Evolutionary conservation across 805 yeast genomes (phyloP), one percentile per base, ranked within the genome.

Genomic region (Kuraishia hungarica): DNA sequence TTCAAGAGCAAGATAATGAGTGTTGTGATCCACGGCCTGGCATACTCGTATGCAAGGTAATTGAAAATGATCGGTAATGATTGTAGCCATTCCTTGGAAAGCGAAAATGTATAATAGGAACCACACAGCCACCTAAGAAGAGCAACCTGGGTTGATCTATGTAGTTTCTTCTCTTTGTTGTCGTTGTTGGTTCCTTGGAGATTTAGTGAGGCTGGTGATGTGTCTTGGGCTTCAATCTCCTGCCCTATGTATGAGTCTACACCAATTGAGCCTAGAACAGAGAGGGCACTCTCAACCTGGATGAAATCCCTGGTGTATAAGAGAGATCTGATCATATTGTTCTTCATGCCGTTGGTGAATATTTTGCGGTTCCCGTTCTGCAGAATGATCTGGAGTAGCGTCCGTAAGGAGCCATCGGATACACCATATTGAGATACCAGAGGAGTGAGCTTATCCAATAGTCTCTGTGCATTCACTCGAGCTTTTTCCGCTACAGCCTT

Each of bases 31-130:
- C 58, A 50, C 2, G 48, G 29, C 53, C 70, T 56, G 5, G 65
- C 50, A 55, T 67, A 68, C 2, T 68, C 70, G 24, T 66, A 62
- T 17, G 66, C 60, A 2, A 67, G 58, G 49, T 63, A 52, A 50
- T 63, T 61, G 57, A 62, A 67, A 15, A 67, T 11, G 17, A 61
- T 56, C 5, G 67, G 62, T 15, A 65, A 55, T 2, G 66, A 19
- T 20, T 53, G 52, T 2, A 66, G 53, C 39, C 54, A 65, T 3
- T 54, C 35, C 21, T 58, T 59, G 24, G 59, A 59, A 51, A 60
- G 58, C 21, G 57, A 55, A 4, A 51, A 20, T 22, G 54, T 48
- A 52, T 67, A 64, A 39, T 64, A 24, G 11, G 20, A 17, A 23
- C 23, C 6, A 15, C 21, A 11, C 39, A 23, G 17, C 53, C 53